Conservation (phyloP, 768 basidiomycete genomes). For the Albatrellus ellisii region DNA sequence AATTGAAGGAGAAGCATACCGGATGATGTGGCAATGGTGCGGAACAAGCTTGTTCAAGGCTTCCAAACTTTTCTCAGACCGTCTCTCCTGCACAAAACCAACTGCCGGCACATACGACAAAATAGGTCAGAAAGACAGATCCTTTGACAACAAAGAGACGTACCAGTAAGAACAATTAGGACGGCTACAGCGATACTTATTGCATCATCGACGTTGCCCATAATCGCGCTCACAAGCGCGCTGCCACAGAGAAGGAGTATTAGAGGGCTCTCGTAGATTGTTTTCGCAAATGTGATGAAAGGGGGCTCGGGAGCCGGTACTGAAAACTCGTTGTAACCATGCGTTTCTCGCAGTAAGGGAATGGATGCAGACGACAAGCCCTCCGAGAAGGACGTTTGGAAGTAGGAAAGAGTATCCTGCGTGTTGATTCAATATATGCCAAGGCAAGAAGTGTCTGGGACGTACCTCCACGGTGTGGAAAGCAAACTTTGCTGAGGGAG, state of each 20-base stretch:
- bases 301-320: slow-evolving; percentile 72
- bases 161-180: slow-evolving; percentile 86
- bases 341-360: slow-evolving; percentile 42
- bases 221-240: slow-evolving; percentile 75
- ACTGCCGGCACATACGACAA: slow-evolving; percentile 28
- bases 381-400: slow-evolving; percentile 43
- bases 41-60: slow-evolving; percentile 95
- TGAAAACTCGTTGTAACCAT: slow-evolving; percentile 93
- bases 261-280: slow-evolving; percentile 89
- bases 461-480: slow-evolving; percentile 3
- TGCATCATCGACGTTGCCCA: slow-evolving; percentile 96
- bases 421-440: background rate
- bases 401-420: slow-evolving; percentile 65
- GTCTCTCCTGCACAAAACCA: slow-evolving; percentile 89
- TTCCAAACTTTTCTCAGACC: slow-evolving; percentile 90
- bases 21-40: slow-evolving; percentile 87
- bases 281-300: slow-evolving; percentile 83
- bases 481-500: slow-evolving; percentile 6
- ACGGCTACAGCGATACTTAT: slow-evolving; percentile 88
- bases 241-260: slow-evolving; percentile 87
- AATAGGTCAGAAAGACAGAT: background rate
- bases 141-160: slow-evolving; percentile 13
- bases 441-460: background rate
- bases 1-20: slow-evolving; percentile 17
- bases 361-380: slow-evolving; percentile 59